Percentiles rank a stretch among this genome's conserved stretches.
These are phyloP conservation scores for Phytopythium sindhum DNA, from an alignment of 352 stramenopile species.

Conservation along the genomic window DNA sequence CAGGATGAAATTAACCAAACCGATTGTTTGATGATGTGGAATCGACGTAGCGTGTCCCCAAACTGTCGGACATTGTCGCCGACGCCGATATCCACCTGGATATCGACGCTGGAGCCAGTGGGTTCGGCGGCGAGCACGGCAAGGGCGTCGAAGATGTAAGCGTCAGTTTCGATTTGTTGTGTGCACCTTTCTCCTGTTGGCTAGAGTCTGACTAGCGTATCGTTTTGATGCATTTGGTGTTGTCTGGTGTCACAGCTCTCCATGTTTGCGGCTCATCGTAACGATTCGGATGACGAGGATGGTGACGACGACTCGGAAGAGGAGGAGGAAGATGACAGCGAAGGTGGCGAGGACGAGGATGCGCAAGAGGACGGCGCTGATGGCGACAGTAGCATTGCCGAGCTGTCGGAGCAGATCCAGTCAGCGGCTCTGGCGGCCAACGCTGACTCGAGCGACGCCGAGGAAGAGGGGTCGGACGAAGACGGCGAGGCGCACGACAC, in stretches of 20 bases:
- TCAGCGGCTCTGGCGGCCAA: constrained; percentile 20
- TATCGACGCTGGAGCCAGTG: constrained; percentile 72
- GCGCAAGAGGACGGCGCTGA: constrained; percentile 30
- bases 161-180: neutral
- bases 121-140: constrained; percentile 77
- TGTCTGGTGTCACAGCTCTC: constrained; percentile 43
- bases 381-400: constrained; percentile 9
- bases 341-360: constrained; percentile 26
- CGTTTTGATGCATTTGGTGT: constrained; percentile 7
- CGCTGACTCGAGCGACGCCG: constrained; percentile 20
- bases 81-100: constrained; percentile 61
- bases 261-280: constrained; percentile 78
- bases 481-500: constrained; percentile 34
- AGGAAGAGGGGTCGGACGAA: constrained; percentile 26
- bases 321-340: constrained; percentile 26
- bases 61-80: constrained; percentile 65
- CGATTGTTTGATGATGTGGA: neutral
- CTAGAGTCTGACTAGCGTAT: constrained; percentile 2
- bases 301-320: constrained; percentile 39
- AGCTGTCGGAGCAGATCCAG: constrained; percentile 36
- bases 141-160: constrained; percentile 64
- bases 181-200: neutral
- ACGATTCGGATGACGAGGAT: constrained; percentile 30
- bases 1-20: constrained; percentile 1
- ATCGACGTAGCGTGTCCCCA: constrained; percentile 36